Percentiles rank a stretch among this genome's conserved stretches.
Evolutionary conservation across 768 basidiomycete species (phyloP).

Genomic region (Lactifluus volemus): DNA sequence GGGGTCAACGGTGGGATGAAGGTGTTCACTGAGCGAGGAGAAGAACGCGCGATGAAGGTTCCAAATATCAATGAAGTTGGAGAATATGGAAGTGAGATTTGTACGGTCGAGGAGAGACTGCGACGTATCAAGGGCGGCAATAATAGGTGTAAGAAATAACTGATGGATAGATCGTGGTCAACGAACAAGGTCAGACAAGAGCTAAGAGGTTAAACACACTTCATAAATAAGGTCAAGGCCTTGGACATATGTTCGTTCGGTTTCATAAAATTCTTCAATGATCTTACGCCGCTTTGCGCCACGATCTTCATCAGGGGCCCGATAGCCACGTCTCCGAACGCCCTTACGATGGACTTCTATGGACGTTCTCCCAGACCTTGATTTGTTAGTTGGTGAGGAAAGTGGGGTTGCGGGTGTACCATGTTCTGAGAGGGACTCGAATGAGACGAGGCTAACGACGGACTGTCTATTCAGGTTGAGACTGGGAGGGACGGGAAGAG

Average conservation of each 20-base stretch:
- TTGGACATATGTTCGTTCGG: conserved; percentile 72
- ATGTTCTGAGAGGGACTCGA: conserved; percentile 61
- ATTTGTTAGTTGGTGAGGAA: conserved; percentile 25
- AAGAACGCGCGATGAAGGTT: conserved; percentile 76
- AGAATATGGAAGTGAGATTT: conserved; percentile 67
- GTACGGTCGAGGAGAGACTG: conserved; percentile 61
- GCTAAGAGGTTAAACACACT: conserved; percentile 33
- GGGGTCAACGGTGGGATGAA: conserved; percentile 22
- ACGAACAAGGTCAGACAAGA: neutral
- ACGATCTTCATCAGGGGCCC: conserved; percentile 38
- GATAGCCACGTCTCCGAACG: conserved; percentile 31
- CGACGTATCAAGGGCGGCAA: conserved; percentile 60
- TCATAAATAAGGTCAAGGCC: conserved; percentile 78
- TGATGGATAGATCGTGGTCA: conserved; percentile 25
- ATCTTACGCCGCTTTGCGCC: conserved; percentile 56
- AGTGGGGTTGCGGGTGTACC: conserved; percentile 23
- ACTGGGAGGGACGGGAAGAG: conserved; percentile 33
- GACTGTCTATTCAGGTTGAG: conserved; percentile 48
- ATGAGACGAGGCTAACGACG: conserved; percentile 60
- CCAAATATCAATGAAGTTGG: conserved; percentile 89
- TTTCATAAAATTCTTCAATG: conserved; percentile 73
- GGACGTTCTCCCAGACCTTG: conserved; percentile 29
- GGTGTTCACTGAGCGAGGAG: conserved; percentile 43
- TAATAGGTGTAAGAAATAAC: conserved; percentile 79
- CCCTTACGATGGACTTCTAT: conserved; percentile 33